These are phyloP conservation scores for Backusella luteola DNA, from an alignment of 192 early-diverging fungal genomes.

Conservation along the genomic window DNA sequence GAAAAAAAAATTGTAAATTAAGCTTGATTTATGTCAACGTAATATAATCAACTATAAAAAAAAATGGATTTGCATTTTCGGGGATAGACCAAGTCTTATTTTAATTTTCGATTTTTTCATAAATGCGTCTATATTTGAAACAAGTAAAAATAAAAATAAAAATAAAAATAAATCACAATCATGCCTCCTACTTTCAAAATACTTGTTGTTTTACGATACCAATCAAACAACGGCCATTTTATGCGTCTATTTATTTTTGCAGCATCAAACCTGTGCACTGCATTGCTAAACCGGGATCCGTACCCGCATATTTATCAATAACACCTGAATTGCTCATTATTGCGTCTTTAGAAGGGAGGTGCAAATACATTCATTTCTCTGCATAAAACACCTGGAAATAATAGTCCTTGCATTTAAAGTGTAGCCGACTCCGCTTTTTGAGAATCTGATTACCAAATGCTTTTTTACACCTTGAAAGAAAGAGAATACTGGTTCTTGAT, in stretches of 20 bases:
- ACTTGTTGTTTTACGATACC: background rate
- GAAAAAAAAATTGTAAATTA: background rate
- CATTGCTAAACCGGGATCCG: background rate
- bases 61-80: background rate
- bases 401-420: background rate
- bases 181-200: background rate
- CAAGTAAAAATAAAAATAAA: background rate
- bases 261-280: background rate
- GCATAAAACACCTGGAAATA: background rate
- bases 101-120: background rate
- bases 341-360: background rate
- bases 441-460: background rate
- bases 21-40: background rate
- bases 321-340: background rate
- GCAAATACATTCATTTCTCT: background rate
- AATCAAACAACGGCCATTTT: background rate
- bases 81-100: background rate
- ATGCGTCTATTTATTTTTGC: background rate
- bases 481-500: background rate
- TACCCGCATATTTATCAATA: background rate
- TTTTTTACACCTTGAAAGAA: background rate
- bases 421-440: background rate
- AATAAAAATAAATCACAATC: background rate
- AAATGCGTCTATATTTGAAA: background rate
- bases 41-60: background rate